Conservation (phyloP, 176 grass and related monocot species). For the Avena eriantha region DNA sequence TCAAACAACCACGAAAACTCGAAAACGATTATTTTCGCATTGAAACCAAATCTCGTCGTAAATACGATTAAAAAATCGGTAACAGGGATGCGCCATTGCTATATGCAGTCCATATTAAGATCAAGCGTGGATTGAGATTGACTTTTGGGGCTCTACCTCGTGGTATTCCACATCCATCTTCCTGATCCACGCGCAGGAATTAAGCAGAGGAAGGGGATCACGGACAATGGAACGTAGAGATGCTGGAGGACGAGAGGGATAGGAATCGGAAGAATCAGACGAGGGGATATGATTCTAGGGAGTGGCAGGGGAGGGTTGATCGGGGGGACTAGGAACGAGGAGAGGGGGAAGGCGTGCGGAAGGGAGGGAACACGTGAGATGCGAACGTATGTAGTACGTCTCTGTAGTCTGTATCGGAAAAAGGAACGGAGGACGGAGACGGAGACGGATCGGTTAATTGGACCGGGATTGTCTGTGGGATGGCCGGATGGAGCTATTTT, state of each 20-base stretch:
- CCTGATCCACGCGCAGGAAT: neutral
- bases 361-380: constrained; percentile 60
- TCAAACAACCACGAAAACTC: neutral
- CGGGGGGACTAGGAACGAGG: neutral
- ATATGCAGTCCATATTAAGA: too few relatives aligned
- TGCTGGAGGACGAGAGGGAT: neutral
- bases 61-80: neutral
- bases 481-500: too few relatives aligned
- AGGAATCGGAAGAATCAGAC: neutral
- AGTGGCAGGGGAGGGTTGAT: neutral
- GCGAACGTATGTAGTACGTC: constrained; percentile 11
- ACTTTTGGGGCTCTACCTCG: constrained; percentile 57
- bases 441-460: constrained; percentile 1
- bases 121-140: too few relatives aligned
- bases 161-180: constrained; percentile 78
- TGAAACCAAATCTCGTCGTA: neutral
- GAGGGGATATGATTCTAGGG: neutral
- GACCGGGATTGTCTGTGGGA: constrained; percentile 40
- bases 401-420: neutral
- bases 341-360: constrained; percentile 37
- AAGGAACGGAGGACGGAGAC: neutral
- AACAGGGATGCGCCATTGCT: too few relatives aligned
- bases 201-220: neutral
- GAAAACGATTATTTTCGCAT: neutral
- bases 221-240: neutral